Conservation (phyloP, 176 grass and related monocot species). For the Zea luxurians region DNA sequence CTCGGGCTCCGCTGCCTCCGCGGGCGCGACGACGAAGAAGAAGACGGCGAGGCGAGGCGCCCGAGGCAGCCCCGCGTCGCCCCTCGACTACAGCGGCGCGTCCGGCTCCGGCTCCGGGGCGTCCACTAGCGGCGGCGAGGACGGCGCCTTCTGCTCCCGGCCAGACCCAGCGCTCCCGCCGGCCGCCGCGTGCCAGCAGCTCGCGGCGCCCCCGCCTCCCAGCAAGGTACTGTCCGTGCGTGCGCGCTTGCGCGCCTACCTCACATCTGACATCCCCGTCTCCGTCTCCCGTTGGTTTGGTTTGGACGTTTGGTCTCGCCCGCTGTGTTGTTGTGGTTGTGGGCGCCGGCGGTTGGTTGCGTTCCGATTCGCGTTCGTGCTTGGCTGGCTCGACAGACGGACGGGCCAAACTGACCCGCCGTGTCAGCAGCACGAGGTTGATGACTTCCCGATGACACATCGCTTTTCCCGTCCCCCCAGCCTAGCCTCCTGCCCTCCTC, state of each 20-base stretch:
- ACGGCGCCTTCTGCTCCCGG: slow-evolving; percentile 46
- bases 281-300: background rate
- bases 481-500: background rate
- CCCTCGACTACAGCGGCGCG: slow-evolving; percentile 50
- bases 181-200: background rate
- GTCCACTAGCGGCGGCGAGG: slow-evolving; percentile 66
- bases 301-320: background rate
- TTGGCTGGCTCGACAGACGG: background rate
- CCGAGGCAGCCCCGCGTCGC: slow-evolving; percentile 55
- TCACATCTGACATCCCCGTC: background rate
- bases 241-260: background rate
- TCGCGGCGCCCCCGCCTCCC: background rate
- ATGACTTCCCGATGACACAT: slow-evolving; percentile 45
- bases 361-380: slow-evolving; percentile 1
- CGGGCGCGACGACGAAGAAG: background rate
- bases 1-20: background rate
- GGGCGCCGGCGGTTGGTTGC: slow-evolving; percentile 23
- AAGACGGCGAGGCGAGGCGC: slow-evolving; percentile 26
- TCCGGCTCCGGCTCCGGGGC: slow-evolving; percentile 31
- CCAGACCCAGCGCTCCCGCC: background rate
- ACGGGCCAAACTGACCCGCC: slow-evolving; percentile 40
- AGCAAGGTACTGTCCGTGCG: background rate
- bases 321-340: slow-evolving; percentile 5
- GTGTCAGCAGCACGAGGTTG: slow-evolving; percentile 44
- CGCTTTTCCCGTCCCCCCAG: slow-evolving; percentile 21